These are phyloP conservation scores for Cercospora berteroae DNA, from an alignment of 2,329 filamentous ascomycete genomes.

Conservation along the genomic window DNA sequence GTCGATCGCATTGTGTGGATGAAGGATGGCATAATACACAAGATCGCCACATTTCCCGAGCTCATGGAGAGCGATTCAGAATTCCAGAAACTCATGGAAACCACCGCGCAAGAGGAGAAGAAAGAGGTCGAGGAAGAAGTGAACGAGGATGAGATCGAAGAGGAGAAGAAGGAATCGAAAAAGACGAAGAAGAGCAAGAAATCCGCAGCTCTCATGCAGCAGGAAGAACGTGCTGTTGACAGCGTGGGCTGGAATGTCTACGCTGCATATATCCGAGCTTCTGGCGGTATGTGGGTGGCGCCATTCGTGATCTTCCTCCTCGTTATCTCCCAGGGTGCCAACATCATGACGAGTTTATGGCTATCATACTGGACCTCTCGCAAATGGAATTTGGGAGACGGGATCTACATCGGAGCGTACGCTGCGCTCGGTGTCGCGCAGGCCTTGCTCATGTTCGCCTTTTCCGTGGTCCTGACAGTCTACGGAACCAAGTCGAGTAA, in stretches of 20 bases:
- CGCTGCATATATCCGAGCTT: conserved; percentile 71
- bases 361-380: conserved; percentile 89
- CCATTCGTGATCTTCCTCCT: conserved; percentile 64
- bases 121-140: conserved; percentile 50
- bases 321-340: conserved; percentile 72
- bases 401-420: conserved; percentile 62
- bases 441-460: conserved; percentile 73
- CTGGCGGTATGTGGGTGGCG: conserved; percentile 68
- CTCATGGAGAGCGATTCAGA: conserved; percentile 75
- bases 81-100: conserved; percentile 81
- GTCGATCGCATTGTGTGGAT: conserved; percentile 94
- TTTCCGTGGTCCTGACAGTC: conserved; percentile 74
- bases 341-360: conserved; percentile 87
- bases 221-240: conserved; percentile 67
- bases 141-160: conserved; percentile 51
- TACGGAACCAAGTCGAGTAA: conserved; percentile 80
- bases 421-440: conserved; percentile 70
- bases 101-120: conserved; percentile 60
- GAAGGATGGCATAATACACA: conserved; percentile 78
- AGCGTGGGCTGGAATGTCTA: conserved; percentile 82
- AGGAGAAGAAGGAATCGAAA: conserved; percentile 57
- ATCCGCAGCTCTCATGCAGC: conserved; percentile 65
- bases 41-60: conserved; percentile 84
- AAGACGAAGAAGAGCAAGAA: conserved; percentile 58
- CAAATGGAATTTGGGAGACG: conserved; percentile 66